phyloP scores from a whole-genome alignment of 441 rosid species.

The Syzygium malaccense region DNA sequence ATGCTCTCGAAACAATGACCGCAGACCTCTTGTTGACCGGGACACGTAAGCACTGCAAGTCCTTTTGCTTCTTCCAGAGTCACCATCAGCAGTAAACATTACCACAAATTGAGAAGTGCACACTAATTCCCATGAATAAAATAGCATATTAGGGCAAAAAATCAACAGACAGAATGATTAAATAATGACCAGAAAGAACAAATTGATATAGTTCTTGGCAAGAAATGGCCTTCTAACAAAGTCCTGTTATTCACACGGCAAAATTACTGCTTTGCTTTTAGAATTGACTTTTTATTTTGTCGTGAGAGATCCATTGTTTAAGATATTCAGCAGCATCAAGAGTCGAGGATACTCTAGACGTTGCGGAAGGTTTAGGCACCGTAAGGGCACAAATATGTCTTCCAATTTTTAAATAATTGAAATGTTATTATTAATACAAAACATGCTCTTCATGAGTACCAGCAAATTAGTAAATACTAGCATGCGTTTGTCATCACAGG shows the following conservation, averaged over 20 bases:
- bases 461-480: background rate
- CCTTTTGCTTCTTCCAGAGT: slow-evolving; percentile 32
- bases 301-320: background rate
- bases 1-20: slow-evolving; percentile 74
- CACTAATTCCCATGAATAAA: slow-evolving; percentile 25
- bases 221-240: background rate
- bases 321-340: background rate
- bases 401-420: background rate
- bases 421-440: background rate
- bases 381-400: background rate
- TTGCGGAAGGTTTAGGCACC: background rate
- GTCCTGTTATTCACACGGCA: background rate
- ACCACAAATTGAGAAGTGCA: slow-evolving; percentile 86
- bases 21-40: slow-evolving; percentile 80
- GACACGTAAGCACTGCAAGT: slow-evolving; percentile 76
- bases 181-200: background rate
- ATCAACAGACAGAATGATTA: background rate
- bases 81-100: slow-evolving; percentile 59
- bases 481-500: background rate
- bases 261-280: background rate
- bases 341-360: background rate
- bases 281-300: background rate
- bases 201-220: background rate
- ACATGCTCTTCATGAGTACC: background rate
- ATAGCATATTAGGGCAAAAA: background rate